Conservation (phyloP, 2,329 filamentous ascomycete species). For the Fusarium buxicola region DNA sequence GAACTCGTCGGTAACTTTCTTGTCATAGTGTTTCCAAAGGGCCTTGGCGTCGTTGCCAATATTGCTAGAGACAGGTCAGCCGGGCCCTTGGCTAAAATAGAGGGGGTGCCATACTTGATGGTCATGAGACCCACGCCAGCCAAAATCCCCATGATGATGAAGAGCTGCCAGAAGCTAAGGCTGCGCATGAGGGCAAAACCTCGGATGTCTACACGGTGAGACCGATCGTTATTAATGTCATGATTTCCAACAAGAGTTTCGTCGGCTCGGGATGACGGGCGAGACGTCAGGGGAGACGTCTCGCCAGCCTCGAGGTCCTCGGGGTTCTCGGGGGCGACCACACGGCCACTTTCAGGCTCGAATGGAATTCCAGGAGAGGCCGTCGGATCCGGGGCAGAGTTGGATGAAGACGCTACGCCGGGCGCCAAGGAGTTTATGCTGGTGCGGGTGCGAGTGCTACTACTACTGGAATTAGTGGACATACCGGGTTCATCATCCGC, state of each 20-base stretch:
- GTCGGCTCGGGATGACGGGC: conserved; percentile 63
- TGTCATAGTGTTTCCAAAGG: conserved; percentile 88
- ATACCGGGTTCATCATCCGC: conserved; percentile 72
- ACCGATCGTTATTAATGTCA: conserved; percentile 77
- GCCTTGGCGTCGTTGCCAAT: conserved; percentile 92
- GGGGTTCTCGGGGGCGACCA: conserved; percentile 40
- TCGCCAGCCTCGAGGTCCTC: conserved; percentile 70
- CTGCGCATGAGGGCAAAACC: conserved; percentile 79
- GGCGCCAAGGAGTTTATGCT: conserved; percentile 38
- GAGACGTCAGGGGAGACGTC: conserved; percentile 83
- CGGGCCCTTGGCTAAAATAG: conserved; percentile 5
- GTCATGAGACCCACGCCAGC: conserved; percentile 97
- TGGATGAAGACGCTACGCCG: conserved; percentile 34
- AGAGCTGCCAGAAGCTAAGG: conserved; percentile 91
- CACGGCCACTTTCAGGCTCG: conserved; percentile 45
- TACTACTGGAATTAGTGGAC: conserved; percentile 55
- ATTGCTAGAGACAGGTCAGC: conserved; percentile 69
- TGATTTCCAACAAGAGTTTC: conserved; percentile 66
- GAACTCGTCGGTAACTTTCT: conserved; percentile 76
- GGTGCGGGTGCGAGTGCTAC: conserved; percentile 50
- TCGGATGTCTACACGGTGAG: conserved; percentile 89
- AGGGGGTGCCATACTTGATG: conserved; percentile 79
- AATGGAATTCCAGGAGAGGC: conserved; percentile 42
- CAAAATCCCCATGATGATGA: conserved; percentile 87
- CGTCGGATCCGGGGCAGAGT: conserved; percentile 33